Evolutionary conservation across 2,329 filamentous ascomycete genomes (phyloP).

Genomic region (Pseudocercospora crystallina): DNA sequence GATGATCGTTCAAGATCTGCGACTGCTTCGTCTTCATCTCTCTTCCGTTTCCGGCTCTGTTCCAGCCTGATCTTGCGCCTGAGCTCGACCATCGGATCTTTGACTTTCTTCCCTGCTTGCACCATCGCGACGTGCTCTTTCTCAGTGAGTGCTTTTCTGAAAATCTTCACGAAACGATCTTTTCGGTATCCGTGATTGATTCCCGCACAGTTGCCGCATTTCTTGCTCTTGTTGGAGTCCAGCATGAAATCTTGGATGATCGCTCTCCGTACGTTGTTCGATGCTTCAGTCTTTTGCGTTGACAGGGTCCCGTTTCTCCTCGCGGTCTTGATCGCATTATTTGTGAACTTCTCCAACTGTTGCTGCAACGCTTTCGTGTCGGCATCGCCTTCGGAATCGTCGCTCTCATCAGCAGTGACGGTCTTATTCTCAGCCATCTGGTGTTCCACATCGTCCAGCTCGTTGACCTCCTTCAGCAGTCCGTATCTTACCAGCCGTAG

Average conservation of each 20-base stretch:
- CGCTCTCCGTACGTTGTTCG: conserved; percentile 71
- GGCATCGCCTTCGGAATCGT: conserved; percentile 61
- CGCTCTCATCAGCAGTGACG: conserved; percentile 48
- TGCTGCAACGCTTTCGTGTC: conserved; percentile 58
- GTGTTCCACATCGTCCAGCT: conserved; percentile 46
- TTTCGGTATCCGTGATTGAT: conserved; percentile 83
- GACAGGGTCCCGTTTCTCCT: conserved; percentile 47
- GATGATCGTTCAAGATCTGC: conserved; percentile 62
- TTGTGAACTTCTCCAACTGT: conserved; percentile 67
- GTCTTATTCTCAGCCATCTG: conserved; percentile 17
- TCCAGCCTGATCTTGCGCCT: conserved; percentile 42
- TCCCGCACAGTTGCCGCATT: conserved; percentile 67
- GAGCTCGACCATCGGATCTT: conserved; percentile 68
- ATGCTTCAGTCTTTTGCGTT: conserved; percentile 76
- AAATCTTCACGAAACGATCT: conserved; percentile 89
- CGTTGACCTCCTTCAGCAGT: conserved; percentile 66
- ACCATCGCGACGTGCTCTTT: conserved; percentile 80
- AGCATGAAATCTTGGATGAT: conserved; percentile 80
- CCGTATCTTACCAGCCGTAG: conserved; percentile 83
- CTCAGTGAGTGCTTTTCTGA: conserved; percentile 72
- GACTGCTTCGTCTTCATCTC: conserved; percentile 66
- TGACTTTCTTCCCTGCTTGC: conserved; percentile 63
- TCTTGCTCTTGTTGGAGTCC: conserved; percentile 66
- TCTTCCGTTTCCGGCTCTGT: conserved; percentile 43
- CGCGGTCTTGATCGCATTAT: conserved; percentile 65